These are phyloP conservation scores for Stylosanthes scabra DNA, from an alignment of 331 rosid species.

Conservation along the genomic window DNA sequence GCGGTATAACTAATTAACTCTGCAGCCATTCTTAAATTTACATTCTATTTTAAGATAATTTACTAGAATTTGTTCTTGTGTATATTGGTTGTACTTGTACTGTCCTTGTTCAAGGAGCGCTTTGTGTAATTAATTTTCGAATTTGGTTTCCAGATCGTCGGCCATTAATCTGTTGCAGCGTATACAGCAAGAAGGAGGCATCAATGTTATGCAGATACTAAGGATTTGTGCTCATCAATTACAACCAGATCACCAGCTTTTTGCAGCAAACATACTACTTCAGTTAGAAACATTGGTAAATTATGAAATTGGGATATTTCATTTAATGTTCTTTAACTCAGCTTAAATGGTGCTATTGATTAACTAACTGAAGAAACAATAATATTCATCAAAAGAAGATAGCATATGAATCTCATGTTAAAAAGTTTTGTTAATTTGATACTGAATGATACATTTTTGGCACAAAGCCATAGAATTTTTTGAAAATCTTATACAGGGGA, in stretches of 20 bases:
- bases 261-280: constrained; percentile 76
- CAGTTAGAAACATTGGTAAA: constrained; percentile 70
- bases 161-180: constrained; percentile 68
- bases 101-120: constrained; percentile 35
- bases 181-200: constrained; percentile 59
- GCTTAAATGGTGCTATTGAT: constrained; percentile 8
- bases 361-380: not conserved
- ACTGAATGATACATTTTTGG: constrained; percentile 15
- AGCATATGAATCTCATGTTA: not conserved
- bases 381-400: constrained; percentile 8
- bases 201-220: constrained; percentile 60
- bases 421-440: constrained; percentile 15
- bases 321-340: constrained; percentile 23
- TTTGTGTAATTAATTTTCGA: constrained; percentile 16
- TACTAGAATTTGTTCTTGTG: not conserved
- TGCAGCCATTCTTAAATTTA: constrained; percentile 29
- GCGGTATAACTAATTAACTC: constrained; percentile 63
- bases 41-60: constrained; percentile 9
- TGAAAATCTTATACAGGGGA: no score
- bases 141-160: constrained; percentile 57
- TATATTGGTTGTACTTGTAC: not conserved
- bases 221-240: constrained; percentile 60
- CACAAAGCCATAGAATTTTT: constrained; percentile 17
- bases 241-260: constrained; percentile 67
- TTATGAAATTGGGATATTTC: constrained; percentile 10